Conservation (phyloP, 1,284 basidiomycete species). For the Puccinia coronata region DNA sequence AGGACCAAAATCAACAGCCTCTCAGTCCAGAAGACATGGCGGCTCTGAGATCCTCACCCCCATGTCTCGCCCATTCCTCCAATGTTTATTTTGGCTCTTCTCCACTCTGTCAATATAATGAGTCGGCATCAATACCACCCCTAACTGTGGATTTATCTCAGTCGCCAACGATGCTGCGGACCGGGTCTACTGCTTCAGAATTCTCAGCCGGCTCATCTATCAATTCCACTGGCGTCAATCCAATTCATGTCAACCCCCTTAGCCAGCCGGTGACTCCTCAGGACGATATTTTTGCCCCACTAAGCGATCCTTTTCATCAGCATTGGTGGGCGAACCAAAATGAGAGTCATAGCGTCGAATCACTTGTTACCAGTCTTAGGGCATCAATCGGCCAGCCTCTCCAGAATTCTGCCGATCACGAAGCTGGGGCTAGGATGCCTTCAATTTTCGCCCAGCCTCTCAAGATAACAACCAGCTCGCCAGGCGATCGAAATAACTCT, state of each 20-base stretch:
- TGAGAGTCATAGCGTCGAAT: constrained; percentile 20
- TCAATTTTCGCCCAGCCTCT: constrained; percentile 32
- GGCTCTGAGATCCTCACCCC: constrained; percentile 16
- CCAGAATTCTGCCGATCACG: constrained; percentile 29
- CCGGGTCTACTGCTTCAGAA: constrained; percentile 20
- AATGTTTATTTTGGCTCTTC: constrained; percentile 38
- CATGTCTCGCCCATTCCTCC: constrained; percentile 17
- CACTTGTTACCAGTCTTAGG: constrained; percentile 23
- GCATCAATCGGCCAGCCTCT: constrained; percentile 21
- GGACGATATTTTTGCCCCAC: constrained; percentile 26
- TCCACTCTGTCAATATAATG: constrained; percentile 27
- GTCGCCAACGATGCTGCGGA: constrained; percentile 31
- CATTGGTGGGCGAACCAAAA: constrained; percentile 31
- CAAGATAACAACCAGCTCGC: constrained; percentile 20
- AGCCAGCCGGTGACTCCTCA: constrained; percentile 31
- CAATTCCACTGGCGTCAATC: constrained; percentile 38
- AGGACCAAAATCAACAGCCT: constrained; percentile 29
- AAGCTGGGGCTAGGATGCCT: constrained; percentile 25
- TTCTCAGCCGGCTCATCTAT: constrained; percentile 29
- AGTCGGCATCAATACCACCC: constrained; percentile 29
- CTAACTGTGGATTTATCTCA: constrained; percentile 19
- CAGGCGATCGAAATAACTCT: constrained; percentile 7
- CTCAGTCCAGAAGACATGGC: constrained; percentile 23
- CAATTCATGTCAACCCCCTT: constrained; percentile 37
- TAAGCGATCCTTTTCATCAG: constrained; percentile 31